Percentiles rank a stretch among this genome's conserved stretches.
Evolutionary conservation across 441 rosid genomes (phyloP).

Genomic region (Corymbia citriodora): DNA sequence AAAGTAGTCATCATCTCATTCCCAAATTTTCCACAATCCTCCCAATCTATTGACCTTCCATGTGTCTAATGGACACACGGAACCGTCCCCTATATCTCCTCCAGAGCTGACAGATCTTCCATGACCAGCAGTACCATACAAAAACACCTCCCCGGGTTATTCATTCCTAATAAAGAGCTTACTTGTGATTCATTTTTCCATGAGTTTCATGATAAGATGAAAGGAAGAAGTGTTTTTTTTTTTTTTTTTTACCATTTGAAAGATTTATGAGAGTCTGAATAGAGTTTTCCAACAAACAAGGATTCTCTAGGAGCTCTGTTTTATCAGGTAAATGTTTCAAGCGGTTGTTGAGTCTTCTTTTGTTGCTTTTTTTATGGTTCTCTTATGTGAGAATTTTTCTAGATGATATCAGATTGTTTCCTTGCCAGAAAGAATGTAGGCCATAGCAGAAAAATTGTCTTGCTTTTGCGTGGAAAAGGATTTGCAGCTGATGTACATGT

Average conservation of each 20-base stretch:
- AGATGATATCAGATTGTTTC: not conserved
- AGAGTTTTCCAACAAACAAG: not conserved
- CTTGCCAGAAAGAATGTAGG: not conserved
- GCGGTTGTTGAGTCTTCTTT: not conserved
- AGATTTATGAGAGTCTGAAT: not conserved
- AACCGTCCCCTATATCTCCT: not conserved
- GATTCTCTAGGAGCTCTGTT: not conserved
- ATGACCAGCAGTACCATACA: not conserved
- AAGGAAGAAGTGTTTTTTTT: not conserved
- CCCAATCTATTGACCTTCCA: not conserved
- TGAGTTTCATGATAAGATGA: not conserved
- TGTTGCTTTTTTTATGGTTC: not conserved
- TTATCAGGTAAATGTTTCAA: not conserved
- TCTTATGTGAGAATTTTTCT: not conserved
- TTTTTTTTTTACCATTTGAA: not conserved
- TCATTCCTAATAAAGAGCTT: not conserved
- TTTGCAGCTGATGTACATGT: not conserved
- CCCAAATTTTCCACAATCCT: not conserved
- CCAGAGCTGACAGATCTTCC: not conserved
- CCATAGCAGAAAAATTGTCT: not conserved
- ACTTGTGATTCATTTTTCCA: not conserved
- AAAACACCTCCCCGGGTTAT: not conserved
- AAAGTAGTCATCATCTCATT: not conserved
- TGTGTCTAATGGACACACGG: not conserved
- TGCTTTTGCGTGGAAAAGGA: not conserved